Evolutionary conservation across 2,329 filamentous ascomycete species (phyloP).

Genomic region (Neopestalotiopsis sp.): DNA sequence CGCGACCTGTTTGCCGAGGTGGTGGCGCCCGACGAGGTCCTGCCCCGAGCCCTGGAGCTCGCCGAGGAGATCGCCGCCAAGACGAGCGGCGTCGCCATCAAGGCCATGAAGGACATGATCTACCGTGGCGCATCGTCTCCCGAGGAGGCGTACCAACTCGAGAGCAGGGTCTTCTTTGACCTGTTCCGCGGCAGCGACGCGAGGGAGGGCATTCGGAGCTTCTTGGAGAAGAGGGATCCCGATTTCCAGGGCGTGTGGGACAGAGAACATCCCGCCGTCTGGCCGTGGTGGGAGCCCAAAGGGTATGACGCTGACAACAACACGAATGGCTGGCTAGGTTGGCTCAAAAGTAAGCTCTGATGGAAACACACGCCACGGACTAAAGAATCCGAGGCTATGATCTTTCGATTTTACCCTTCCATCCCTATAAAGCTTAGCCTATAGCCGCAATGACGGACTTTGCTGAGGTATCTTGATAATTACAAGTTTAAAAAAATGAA

Average conservation of each 20-base stretch:
- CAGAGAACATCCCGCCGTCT: constrained; percentile 61
- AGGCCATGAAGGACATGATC: constrained; percentile 76
- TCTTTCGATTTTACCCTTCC: background rate
- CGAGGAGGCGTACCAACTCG: constrained; percentile 74
- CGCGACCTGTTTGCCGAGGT: constrained; percentile 71
- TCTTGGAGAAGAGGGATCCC: constrained; percentile 71
- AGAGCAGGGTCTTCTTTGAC: constrained; percentile 68
- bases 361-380: background rate
- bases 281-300: constrained; percentile 72
- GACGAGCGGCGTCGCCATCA: constrained; percentile 67
- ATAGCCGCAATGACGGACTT: background rate
- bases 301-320: constrained; percentile 33
- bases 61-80: constrained; percentile 71
- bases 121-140: constrained; percentile 63
- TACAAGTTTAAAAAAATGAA: background rate
- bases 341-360: constrained; percentile 26
- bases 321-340: constrained; percentile 13
- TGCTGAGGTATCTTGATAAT: constrained; percentile 11
- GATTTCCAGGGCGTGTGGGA: constrained; percentile 67
- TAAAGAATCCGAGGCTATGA: background rate
- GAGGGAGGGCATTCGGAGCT: constrained; percentile 71
- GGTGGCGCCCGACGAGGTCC: constrained; percentile 63
- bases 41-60: constrained; percentile 68
- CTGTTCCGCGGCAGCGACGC: constrained; percentile 64
- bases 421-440: background rate